Conservation (phyloP, 2,329 filamentous ascomycete species). For the Talaromyces albobiverticillius region DNA sequence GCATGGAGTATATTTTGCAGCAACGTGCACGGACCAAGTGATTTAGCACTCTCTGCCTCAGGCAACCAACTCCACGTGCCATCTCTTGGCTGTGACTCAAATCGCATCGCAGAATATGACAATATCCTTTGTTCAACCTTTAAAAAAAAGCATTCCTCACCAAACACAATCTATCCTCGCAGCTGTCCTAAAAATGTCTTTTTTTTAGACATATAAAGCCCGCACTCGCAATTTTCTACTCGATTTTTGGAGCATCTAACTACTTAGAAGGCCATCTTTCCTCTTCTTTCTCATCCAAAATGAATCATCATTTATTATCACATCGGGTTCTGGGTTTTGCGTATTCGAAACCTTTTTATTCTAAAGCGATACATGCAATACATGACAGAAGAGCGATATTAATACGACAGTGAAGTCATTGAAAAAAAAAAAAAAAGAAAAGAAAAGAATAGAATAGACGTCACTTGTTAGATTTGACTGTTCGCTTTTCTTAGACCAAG, state of each 20-base stretch:
- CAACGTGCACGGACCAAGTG: too few relatives aligned
- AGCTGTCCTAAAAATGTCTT: too few relatives aligned
- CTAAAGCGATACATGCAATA: conserved; percentile 11
- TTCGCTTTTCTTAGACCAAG: background rate
- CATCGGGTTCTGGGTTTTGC: conserved; percentile 14
- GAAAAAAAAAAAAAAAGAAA: background rate
- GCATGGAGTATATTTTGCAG: too few relatives aligned
- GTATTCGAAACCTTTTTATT: conserved; percentile 10
- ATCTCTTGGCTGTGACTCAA: background rate
- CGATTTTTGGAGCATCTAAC: background rate
- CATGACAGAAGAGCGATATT: conserved; percentile 5
- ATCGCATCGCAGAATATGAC: too few relatives aligned
- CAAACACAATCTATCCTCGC: too few relatives aligned
- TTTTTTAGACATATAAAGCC: background rate
- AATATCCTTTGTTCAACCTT: too few relatives aligned
- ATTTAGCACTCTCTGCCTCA: background rate
- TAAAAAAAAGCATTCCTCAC: too few relatives aligned
- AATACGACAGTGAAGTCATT: background rate
- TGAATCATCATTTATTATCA: conserved; percentile 19
- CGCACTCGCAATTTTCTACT: background rate
- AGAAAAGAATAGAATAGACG: background rate
- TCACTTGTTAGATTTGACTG: background rate
- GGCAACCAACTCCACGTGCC: background rate
- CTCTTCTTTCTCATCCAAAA: conserved; percentile 22
- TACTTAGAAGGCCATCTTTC: too few relatives aligned